Evolutionary conservation across 2,329 filamentous ascomycete genomes (phyloP), one percentile per base, ranked within the genome.

Genomic region (Hymenoscyphus fraxineus): DNA sequence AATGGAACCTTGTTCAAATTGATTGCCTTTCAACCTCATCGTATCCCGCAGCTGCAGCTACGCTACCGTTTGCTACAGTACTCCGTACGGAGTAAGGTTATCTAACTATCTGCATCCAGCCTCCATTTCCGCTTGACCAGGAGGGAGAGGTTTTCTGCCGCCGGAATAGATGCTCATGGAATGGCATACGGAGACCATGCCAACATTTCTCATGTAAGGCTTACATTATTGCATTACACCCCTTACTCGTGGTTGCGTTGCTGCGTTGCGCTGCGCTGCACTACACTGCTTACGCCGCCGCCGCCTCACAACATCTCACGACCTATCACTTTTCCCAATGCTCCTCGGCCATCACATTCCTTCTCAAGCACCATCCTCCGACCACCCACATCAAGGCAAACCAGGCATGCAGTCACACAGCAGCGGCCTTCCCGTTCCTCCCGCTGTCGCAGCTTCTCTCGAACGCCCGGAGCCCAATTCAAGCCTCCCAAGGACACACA

Each of bases 371-470:
- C 19, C 47, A 54, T 22, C 47, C 47, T 54, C 47, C 38, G 61
- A 58, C 19, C 61, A 61, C 41, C 16, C 61, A 41, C n/a, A 19
- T 40, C 59, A 44, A 62, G 47, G 61, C 61, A 61, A 63, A 64
- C 47, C 61, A 47, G 61, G 61, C 63, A 58, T 51, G 47, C 47
- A 51, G 47, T 54, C 47, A 22, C 59, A 67, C 63, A 31, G 47
- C 64, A 67, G 64, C 68, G 68, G 66, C 62, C 64, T 61, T 64
- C 63, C 60, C 69, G 68, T 68, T 58, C 67, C 61, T 67, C 63
- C 67, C 68, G 68, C 64, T 57, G 51, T 64, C 65, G 66, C 64
- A 66, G 60, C 44, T 66, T 38, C 55, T 61, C 44, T 27, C 22
- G 12, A 10, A 22, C 19, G 22, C n/a, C 13, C 19, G 47, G 9